A percentile compares a stretch with the other conserved stretches of the same genome.
Evolutionary conservation across 192 early-diverging fungal genomes (phyloP).

Genomic region (Podochytrium sp.): DNA sequence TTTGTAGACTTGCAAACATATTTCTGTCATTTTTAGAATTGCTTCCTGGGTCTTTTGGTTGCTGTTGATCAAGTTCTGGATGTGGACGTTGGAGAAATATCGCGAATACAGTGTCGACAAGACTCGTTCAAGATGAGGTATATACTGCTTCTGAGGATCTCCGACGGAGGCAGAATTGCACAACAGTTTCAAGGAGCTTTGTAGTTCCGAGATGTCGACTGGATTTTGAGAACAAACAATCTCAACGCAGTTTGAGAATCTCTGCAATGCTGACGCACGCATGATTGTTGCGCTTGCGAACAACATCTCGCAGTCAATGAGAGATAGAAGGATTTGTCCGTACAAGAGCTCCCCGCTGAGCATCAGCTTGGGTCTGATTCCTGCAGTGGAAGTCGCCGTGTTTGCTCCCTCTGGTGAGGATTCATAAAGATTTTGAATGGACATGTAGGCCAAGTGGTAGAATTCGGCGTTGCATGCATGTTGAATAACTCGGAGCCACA

Average conservation of each 20-base stretch:
- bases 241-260: slow-evolving; percentile 3
- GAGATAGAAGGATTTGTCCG: background rate
- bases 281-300: slow-evolving; percentile 9
- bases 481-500: slow-evolving; percentile 20
- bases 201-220: background rate
- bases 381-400: background rate
- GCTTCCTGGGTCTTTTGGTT: background rate
- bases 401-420: background rate
- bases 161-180: background rate
- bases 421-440: background rate
- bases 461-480: slow-evolving; percentile 3
- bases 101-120: background rate
- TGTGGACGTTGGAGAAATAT: background rate
- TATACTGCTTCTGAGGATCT: background rate
- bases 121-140: slow-evolving; percentile 2
- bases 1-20: slow-evolving; percentile 10
- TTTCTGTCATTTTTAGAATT: background rate
- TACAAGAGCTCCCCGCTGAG: background rate
- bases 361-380: background rate
- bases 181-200: background rate
- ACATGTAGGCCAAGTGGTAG: slow-evolving; percentile 11
- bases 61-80: slow-evolving; percentile 4
- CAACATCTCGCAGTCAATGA: background rate
- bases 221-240: background rate
- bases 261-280: background rate